These are phyloP conservation scores for Elaeis oleifera DNA, from an alignment of 202 grass and related monocot genomes.

Conservation along the genomic window DNA sequence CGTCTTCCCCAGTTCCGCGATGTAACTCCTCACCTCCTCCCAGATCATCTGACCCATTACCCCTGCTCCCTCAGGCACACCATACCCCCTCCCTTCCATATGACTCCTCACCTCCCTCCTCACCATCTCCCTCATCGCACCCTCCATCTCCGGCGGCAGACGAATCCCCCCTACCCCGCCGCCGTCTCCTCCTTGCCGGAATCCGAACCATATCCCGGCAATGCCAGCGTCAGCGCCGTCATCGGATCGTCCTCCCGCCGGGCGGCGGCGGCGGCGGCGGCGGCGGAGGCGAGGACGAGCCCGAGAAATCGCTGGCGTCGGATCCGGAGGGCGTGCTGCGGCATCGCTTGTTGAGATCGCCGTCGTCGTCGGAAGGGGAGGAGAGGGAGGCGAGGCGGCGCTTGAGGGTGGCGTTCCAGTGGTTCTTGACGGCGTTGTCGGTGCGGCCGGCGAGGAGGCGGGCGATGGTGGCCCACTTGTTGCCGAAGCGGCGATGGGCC, in stretches of 20 bases:
- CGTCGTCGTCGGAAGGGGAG: background rate
- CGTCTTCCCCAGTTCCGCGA: background rate
- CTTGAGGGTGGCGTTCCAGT: constrained; percentile 6
- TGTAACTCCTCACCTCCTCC: background rate
- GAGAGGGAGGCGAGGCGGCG: background rate
- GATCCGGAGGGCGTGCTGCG: background rate
- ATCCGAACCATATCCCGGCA: background rate
- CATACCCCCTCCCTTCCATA: too few relatives aligned
- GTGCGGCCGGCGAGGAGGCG: constrained; percentile 9
- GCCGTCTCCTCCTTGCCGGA: background rate
- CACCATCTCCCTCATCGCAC: too few relatives aligned
- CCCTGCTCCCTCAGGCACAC: background rate
- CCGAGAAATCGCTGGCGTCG: background rate
- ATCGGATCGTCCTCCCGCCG: background rate
- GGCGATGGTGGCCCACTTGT: background rate
- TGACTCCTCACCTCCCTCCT: too few relatives aligned
- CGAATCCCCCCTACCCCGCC: too few relatives aligned
- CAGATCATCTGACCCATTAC: background rate
- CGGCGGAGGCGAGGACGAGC: background rate
- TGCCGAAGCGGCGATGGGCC: background rate
- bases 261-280: background rate
- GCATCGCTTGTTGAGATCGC: background rate
- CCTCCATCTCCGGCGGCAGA: too few relatives aligned
- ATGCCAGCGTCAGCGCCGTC: background rate
- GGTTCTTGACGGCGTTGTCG: constrained; percentile 6